Percentiles rank a stretch among this genome's conserved stretches.
Conservation (phyloP, 352 stramenopile species). For the Phytophthora pluvialis region DNA sequence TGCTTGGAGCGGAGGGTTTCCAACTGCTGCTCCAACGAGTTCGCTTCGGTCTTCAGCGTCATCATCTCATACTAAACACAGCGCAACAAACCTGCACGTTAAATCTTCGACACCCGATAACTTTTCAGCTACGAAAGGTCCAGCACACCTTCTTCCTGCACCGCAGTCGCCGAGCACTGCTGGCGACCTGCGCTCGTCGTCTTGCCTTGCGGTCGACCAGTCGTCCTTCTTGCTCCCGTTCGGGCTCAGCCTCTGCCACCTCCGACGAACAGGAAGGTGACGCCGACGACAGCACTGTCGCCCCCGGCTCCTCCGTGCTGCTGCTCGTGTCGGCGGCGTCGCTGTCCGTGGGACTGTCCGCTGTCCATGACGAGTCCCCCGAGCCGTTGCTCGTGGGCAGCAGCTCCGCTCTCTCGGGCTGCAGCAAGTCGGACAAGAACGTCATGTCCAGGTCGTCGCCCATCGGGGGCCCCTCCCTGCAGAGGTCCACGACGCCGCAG, state of each 20-base stretch:
- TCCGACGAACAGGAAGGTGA: slow-evolving; percentile 15
- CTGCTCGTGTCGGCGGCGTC: slow-evolving; percentile 12
- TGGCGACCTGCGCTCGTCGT: slow-evolving; percentile 53
- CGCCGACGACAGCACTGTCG: background rate
- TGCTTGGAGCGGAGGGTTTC: slow-evolving; percentile 44
- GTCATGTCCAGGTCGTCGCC: slow-evolving; percentile 38
- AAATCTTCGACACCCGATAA: background rate
- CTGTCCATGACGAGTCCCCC: slow-evolving; percentile 4
- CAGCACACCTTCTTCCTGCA: slow-evolving; percentile 51
- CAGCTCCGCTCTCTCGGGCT: slow-evolving; percentile 11
- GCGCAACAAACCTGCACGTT: background rate
- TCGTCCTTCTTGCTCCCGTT: slow-evolving; percentile 17
- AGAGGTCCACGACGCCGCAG: slow-evolving; percentile 4
- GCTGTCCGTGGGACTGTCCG: slow-evolving; percentile 3
- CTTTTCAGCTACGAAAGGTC: background rate
- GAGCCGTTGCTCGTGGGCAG: background rate
- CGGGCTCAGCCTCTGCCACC: slow-evolving; percentile 8
- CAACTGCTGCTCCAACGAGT: slow-evolving; percentile 46
- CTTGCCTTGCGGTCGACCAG: slow-evolving; percentile 41
- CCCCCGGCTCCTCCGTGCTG: background rate
- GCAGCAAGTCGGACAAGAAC: slow-evolving; percentile 38
- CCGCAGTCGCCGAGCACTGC: slow-evolving; percentile 53
- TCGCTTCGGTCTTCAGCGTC: slow-evolving; percentile 48
- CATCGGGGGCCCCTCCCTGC: background rate
- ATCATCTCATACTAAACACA: slow-evolving; percentile 35